Base-by-base conservation (phyloP, 371 early-diverging fungal genomes). In the Amoeboradix gromovi region DNA sequence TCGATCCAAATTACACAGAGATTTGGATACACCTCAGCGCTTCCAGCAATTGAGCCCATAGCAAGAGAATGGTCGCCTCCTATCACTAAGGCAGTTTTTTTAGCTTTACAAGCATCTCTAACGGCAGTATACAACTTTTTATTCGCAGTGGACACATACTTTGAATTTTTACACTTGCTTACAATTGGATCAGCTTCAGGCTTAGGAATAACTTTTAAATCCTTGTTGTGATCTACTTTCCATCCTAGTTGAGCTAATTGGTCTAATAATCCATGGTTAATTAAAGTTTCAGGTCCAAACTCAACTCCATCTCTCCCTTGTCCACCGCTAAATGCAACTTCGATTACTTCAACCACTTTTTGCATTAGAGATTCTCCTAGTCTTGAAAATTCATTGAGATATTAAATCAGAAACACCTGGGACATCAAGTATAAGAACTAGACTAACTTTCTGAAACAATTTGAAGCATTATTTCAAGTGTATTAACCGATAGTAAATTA, bases 51-150 rank as follows among this genome's bases (percentile, higher is more conserved):
- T 30, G 94, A 92, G 66, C 89, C 94, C 74, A 95, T 78, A 66
- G 84, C 96, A 66, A 93, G 77, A 16, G 91, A 90, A 76, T 95
- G 96, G 78, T 95, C 96, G 30, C 94, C 94, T 72, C 96, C 96
- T 68, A 95, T 77, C 17, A 91, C 92, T 70, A 95, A 75, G 17
- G 90, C 91, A 32, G 93, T 75, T 30, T 90, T 81, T 1, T 89
- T 86, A 71, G 82, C 74, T 70, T 75, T 76, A 72, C 83, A 78
- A 66, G 83, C 82, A 1, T 73, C 75, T 66, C 78, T 74, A 28
- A 95, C 27, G 5, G 17, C 29, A 29, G 67, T 17, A 28, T 17
- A 67, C 2, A 67, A 5, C 2, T 5, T 29, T 5, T 29, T 67
- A 28, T 67, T 67, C 5, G 67, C 67, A 29, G 29, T 5, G 17